A percentile compares a stretch with the other conserved stretches of the same genome.
phyloP scores from a whole-genome alignment of 345 rosid genomes.

The Atalantia buxifolia region DNA sequence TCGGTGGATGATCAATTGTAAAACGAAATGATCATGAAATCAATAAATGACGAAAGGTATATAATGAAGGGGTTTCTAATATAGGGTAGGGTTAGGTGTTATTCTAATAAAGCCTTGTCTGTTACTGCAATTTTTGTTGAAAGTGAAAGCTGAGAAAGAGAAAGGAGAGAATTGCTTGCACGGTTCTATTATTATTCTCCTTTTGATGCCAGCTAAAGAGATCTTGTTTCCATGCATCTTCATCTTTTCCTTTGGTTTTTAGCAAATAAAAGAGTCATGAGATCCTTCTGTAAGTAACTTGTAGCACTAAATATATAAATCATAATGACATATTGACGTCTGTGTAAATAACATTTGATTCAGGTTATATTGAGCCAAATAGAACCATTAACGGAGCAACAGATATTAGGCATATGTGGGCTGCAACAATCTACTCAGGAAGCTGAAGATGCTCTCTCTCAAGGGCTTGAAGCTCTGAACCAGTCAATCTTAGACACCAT shows the following conservation, averaged over 20 bases:
- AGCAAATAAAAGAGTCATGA: constrained; percentile 17
- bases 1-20: constrained; percentile 12
- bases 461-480: constrained; percentile 77
- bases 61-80: constrained; percentile 32
- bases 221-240: constrained; percentile 21
- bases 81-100: constrained; percentile 54
- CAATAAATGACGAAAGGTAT: constrained; percentile 34
- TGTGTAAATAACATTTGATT: background rate
- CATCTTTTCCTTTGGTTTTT: constrained; percentile 30
- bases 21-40: constrained; percentile 4
- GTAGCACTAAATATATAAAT: too few species aligned
- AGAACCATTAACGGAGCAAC: constrained; percentile 89
- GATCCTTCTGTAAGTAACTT: background rate
- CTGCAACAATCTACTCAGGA: constrained; percentile 88
- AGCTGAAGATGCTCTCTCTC: constrained; percentile 89
- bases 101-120: constrained; percentile 48
- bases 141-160: background rate
- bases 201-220: constrained; percentile 5
- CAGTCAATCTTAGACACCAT: constrained; percentile 86
- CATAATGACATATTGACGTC: background rate
- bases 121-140: constrained; percentile 35
- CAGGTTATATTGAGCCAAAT: constrained; percentile 71
- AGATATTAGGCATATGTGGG: constrained; percentile 80
- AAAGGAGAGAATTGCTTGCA: constrained; percentile 23
- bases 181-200: constrained; percentile 17